Base-by-base conservation (phyloP, 2,329 filamentous ascomycete genomes). In the Neofusicoccum umdonicola region DNA sequence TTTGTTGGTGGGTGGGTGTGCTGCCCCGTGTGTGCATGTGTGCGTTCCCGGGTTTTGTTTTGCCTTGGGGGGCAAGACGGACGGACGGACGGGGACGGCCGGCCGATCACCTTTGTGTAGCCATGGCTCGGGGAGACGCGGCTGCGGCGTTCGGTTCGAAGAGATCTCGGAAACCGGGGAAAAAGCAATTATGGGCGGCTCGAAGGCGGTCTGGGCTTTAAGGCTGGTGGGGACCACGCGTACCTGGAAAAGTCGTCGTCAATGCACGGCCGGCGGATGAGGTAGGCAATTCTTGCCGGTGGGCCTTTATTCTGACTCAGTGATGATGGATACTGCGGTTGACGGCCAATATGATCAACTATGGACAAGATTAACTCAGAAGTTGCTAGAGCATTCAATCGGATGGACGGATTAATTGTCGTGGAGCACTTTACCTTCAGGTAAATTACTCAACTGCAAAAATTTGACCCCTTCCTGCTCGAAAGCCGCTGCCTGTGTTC, bases 21-120 rank as follows among this genome's bases (percentile, higher is more conserved):
- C n/a, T 15, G 48, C 8, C 27, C 31, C 22, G 22, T 27, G 48
- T 44, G 54, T 57, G 54, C 54, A n/a, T 57, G 54, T 44, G 35
- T 57, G 54, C 22, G 27, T 19, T 57, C 54, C 54, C 54, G 54
- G 54, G 54, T 57, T 57, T 45, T 57, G 54, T 39, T 39, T n/a
- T 31, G 9, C 15, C 9, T 27, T 19, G 52, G 35, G 35, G 52
- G 27, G 27, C 27, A 31, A 31, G 27, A 15, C 11, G 39, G 39
- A 42, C 19, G 52, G 54, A n/a, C 34, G 39, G 34, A 34, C 15
- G 27, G 48, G 27, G 48, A 34, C 8, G 48, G 44, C 9, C 19
- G 44, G 44, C 31, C 48, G 48, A 51, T 48, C 45, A 19, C 22
- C 4, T 17, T 17, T 51, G 48, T 51, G 48, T 58, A 58, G 54